Conservation (phyloP, 768 basidiomycete species). For the Psilocybe cyanescens region DNA sequence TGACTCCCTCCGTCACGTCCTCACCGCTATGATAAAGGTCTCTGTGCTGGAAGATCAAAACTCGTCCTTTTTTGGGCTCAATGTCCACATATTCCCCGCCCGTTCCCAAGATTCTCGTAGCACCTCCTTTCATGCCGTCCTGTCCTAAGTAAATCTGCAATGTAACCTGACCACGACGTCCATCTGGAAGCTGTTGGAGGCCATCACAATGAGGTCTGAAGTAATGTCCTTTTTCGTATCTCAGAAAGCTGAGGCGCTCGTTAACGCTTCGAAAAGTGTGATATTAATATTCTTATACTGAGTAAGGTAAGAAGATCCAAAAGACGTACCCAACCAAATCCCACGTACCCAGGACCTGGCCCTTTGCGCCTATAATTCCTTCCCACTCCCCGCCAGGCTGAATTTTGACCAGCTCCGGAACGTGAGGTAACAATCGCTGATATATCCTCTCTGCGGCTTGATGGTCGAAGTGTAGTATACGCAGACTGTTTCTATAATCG, state of each 20-base stretch:
- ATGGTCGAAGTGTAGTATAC: constrained; percentile 40
- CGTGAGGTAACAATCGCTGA: constrained; percentile 36
- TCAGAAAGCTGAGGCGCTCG: constrained; percentile 46
- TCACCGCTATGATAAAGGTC: constrained; percentile 46
- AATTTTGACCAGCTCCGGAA: constrained; percentile 40
- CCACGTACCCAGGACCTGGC: constrained; percentile 29
- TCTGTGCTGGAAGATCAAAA: constrained; percentile 49
- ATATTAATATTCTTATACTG: background rate
- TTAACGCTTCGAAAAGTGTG: constrained; percentile 34
- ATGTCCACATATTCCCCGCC: constrained; percentile 40
- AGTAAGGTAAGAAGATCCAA: background rate
- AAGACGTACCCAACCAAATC: constrained; percentile 37
- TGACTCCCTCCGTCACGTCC: constrained; percentile 40
- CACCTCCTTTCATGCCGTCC: constrained; percentile 40
- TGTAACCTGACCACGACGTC: constrained; percentile 41
- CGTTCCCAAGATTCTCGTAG: constrained; percentile 41
- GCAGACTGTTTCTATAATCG: constrained; percentile 42
- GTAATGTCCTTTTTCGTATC: constrained; percentile 46
- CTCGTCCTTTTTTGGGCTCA: constrained; percentile 44
- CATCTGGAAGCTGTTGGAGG: constrained; percentile 37
- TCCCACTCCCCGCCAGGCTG: constrained; percentile 36
- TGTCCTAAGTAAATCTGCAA: constrained; percentile 49
- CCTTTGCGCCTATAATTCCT: constrained; percentile 30
- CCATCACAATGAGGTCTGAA: constrained; percentile 47
- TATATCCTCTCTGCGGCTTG: constrained; percentile 38